Evolutionary conservation across 164 flowering plant species (phyloP).

Genomic region (Sextonia rubra): DNA sequence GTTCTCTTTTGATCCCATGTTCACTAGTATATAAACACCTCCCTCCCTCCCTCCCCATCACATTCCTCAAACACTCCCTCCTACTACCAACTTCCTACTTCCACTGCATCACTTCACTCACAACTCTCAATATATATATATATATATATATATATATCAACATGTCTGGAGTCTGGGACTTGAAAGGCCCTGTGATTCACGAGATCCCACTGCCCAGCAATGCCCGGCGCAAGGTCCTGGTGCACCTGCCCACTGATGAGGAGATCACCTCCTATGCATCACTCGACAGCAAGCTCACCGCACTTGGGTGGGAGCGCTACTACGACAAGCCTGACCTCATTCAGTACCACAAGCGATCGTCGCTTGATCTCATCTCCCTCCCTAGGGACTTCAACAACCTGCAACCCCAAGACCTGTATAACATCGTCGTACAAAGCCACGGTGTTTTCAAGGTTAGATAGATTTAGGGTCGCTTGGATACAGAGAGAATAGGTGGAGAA

Average conservation of each 20-base stretch:
- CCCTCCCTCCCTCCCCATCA: not conserved
- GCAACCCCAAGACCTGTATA: constrained; percentile 56
- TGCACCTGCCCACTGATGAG: constrained; percentile 42
- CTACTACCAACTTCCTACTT: not conserved
- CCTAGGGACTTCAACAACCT: constrained; percentile 60
- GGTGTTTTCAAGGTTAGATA: constrained; percentile 58
- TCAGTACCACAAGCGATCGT: constrained; percentile 57
- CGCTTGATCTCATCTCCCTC: constrained; percentile 64
- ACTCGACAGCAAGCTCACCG: constrained; percentile 37
- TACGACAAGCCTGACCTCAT: constrained; percentile 46
- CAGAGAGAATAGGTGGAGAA: too few species aligned
- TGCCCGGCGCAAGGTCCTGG: constrained; percentile 34
- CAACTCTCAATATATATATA: not conserved
- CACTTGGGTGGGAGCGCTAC: constrained; percentile 71
- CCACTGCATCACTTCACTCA: not conserved
- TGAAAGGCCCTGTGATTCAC: constrained; percentile 66
- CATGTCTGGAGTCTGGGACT: constrained; percentile 98
- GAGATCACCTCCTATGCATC: constrained; percentile 43
- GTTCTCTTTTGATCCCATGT: not conserved
- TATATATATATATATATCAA: not conserved
- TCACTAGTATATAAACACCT: not conserved
- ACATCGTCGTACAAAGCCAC: constrained; percentile 63
- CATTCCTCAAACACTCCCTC: not conserved
- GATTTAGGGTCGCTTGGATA: constrained; percentile 11
- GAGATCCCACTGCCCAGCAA: not conserved